phyloP scores from a whole-genome alignment of 1,284 basidiomycete genomes.

The Puccinia coronata region DNA sequence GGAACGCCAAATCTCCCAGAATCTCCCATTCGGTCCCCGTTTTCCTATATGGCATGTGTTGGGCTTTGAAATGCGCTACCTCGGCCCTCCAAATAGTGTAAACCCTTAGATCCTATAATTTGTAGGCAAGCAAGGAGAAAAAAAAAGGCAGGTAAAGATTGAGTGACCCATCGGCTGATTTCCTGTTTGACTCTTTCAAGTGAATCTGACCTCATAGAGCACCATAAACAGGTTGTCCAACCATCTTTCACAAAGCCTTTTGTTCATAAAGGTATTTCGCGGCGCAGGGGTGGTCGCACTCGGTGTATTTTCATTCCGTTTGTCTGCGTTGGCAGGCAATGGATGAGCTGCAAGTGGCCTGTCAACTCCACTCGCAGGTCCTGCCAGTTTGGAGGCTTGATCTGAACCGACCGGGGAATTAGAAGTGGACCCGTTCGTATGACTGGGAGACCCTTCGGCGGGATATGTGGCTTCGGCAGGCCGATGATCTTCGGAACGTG shows the following conservation, averaged over 20 bases:
- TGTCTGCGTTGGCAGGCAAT: constrained; percentile 12
- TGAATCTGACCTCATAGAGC: constrained; percentile 75
- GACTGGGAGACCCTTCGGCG: background rate
- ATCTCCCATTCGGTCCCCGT: constrained; percentile 99
- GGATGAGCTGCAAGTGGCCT: constrained; percentile 41
- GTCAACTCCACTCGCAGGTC: constrained; percentile 38
- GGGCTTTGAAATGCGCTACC: constrained; percentile 97
- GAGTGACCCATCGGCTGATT: background rate
- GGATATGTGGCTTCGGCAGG: background rate
- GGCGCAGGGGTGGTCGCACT: constrained; percentile 52
- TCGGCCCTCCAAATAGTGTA: constrained; percentile 99
- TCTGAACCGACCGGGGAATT: constrained; percentile 18
- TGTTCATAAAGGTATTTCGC: constrained; percentile 85
- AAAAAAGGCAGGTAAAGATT: background rate
- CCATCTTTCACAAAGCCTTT: constrained; percentile 95
- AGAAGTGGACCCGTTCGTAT: background rate
- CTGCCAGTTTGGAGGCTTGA: constrained; percentile 23
- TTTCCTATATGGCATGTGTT: constrained; percentile 94
- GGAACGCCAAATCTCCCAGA: constrained; percentile 85
- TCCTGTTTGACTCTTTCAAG: background rate
- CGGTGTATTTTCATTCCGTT: constrained; percentile 51
- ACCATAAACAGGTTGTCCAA: constrained; percentile 99
- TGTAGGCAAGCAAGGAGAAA: background rate
- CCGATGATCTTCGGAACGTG: constrained; percentile 31
- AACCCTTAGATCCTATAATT: constrained; percentile 80